Base-by-base conservation (phyloP, 805 yeast genomes). In the Myxozyma geophila region DNA sequence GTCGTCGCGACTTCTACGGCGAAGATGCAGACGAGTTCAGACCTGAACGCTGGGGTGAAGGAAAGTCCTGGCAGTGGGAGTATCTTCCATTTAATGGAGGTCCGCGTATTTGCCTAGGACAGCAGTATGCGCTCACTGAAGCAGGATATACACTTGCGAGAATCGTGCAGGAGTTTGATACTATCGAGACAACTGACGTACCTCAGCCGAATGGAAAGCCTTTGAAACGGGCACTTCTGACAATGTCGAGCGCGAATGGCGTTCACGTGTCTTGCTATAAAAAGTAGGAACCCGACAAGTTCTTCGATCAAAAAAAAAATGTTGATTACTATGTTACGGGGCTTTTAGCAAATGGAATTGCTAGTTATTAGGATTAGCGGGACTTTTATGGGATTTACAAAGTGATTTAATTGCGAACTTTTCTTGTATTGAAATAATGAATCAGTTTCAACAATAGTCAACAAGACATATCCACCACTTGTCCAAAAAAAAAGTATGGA, bases 81-180 rank as follows among this genome's bases (percentile, higher is more conserved):
- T 82, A 79, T 71, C 72, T 82, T 39, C 85, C 85, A 33, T 82
- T 82, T 74, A 81, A 82, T 68, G 86, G 85, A 51, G 86, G 86
- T 7, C 85, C 85, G 23, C 74, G 86, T 64, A 81, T 82, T 62
- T 82, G 85, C 70, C 74, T 82, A 59, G 86, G 85, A 47, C 85
- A 82, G 74, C 85, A 82, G 72, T 82, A 81, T 72, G 86, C 85
- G 7, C 77, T 82, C 21, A 82, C 84, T 21, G 85, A 82, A 73
- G 82, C 83, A 12, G 75, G 81, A 21, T 82, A 80, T 71, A 74
- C 78, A 19, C 68, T 80, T 48, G 78, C 75, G 17, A 75, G 83
- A 65, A 70, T 81, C 54, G 63, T 72, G 41, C 80, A 77, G 62
- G 63, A 63, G 66, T 76, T 73, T 62, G 71, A 73, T 23, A 62